These are phyloP conservation scores for Penicillium silybi DNA, from an alignment of 495 filamentous ascomycete genomes.

Conservation along the genomic window DNA sequence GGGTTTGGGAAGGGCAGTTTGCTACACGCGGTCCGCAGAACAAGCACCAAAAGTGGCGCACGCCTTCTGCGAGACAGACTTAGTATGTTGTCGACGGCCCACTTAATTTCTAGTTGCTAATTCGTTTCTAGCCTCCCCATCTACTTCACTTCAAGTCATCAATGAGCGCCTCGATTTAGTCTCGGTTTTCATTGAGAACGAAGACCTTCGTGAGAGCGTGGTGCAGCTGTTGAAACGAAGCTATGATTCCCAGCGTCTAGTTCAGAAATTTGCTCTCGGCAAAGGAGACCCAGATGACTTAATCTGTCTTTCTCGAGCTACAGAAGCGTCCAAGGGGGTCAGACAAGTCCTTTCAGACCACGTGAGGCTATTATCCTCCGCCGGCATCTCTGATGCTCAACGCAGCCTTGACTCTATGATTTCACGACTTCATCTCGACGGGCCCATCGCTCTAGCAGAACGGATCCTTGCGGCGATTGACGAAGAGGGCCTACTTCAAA, in stretches of 20 bases:
- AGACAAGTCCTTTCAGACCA: slow-evolving; percentile 40
- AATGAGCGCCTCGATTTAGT: slow-evolving; percentile 80
- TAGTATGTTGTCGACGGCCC: slow-evolving; percentile 41
- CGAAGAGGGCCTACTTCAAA: slow-evolving; percentile 80
- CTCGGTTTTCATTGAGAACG: slow-evolving; percentile 59
- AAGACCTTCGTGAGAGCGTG: slow-evolving; percentile 62
- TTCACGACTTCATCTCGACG: slow-evolving; percentile 61
- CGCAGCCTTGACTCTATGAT: slow-evolving; percentile 51
- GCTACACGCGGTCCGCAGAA: slow-evolving; percentile 81
- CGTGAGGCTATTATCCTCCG: slow-evolving; percentile 2
- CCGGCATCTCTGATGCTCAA: slow-evolving; percentile 15
- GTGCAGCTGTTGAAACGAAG: slow-evolving; percentile 65
- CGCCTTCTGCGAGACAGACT: slow-evolving; percentile 77
- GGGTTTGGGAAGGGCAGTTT: slow-evolving; percentile 72
- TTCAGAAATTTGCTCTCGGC: slow-evolving; percentile 89
- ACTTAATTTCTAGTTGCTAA: slow-evolving; percentile 3
- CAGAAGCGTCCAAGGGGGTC: slow-evolving; percentile 72
- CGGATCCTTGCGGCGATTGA: slow-evolving; percentile 78
- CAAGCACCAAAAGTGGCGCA: slow-evolving; percentile 85
- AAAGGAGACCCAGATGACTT: slow-evolving; percentile 94
- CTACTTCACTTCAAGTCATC: slow-evolving; percentile 76
- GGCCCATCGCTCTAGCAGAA: slow-evolving; percentile 63
- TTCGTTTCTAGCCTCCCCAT: slow-evolving; percentile 59
- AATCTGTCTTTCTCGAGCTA: slow-evolving; percentile 73
- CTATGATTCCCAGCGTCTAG: slow-evolving; percentile 81